Base-by-base conservation (phyloP, 352 stramenopile genomes). In the Globisporangium abappressorium region DNA sequence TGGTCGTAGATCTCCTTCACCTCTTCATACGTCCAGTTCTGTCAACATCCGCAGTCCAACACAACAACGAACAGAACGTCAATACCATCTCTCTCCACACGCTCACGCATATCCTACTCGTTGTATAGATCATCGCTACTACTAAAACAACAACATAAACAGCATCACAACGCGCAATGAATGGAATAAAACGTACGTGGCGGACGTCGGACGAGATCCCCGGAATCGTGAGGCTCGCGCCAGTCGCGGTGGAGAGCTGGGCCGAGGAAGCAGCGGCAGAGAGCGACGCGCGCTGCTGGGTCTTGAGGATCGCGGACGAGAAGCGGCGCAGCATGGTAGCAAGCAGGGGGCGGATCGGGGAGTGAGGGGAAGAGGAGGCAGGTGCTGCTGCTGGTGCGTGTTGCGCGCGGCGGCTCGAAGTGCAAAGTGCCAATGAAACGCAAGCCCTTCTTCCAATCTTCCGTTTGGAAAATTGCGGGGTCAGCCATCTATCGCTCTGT, bases 21-120 rank as follows among this genome's bases (percentile, higher is more conserved):
- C 72, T 99, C 95, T 24, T 94, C 82, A 67, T 96, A 96, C 26
- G 92, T 98, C 97, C 97, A 99, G 75, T 99, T 86, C 78, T 97
- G 51, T 3, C 53, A 26, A 59, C 11, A 41, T 22, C 14, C 43
- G 56, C 41, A 64, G 20, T 3, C 18, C 14, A 28, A 55, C 15
- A 22, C 15, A 49, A 7, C 24, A 58, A 57, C 11, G 2, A 8
- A 24, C 26, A 57, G 49, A 38, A 14, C 15, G 15, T 58, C 26
- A 58, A n/a, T 24, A 56, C 38, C 41, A 1, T 28, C 26, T 33
- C 20, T 38, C 46, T 15, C 33, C 28, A 47, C 61, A 24, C 12
- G 8, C 34, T 41, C 47, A 61, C 30, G 30, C 30, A 33, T 33
- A 33, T 33, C 3, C 30, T 33, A 5, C 30, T 33, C 30, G 30